Evolutionary conservation across 768 basidiomycete genomes (phyloP).

Genomic region (Porphyrellus cyaneotinctus): DNA sequence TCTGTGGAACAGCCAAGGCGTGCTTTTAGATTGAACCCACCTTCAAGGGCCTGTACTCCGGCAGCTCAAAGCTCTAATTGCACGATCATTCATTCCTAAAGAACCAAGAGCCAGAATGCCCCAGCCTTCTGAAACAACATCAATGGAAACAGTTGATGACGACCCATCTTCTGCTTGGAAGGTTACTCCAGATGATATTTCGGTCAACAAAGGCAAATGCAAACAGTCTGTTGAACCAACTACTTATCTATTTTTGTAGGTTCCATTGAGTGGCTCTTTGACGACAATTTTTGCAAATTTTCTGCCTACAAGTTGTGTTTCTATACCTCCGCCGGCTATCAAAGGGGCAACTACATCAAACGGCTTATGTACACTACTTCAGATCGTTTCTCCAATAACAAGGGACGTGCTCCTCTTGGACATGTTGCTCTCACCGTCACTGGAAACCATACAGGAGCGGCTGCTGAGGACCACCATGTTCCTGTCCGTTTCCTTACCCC

Average conservation of each 20-base stretch:
- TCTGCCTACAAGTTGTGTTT: not conserved
- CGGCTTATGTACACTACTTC: not conserved
- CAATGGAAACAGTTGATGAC: not conserved
- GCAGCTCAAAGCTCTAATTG: not conserved
- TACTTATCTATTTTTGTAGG: not conserved
- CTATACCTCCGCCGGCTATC: not conserved
- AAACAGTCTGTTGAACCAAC: no score
- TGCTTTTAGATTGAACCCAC: no score
- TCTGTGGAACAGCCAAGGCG: no score
- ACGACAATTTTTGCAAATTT: not conserved
- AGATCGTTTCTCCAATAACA: not conserved
- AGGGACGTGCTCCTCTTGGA: not conserved
- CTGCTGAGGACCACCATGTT: not conserved
- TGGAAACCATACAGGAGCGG: not conserved
- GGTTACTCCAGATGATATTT: not conserved
- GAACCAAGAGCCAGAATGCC: not conserved
- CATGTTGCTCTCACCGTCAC: not conserved
- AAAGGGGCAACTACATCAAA: not conserved
- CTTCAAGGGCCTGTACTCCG: not conserved
- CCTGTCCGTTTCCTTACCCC: not conserved
- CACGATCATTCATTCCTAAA: not conserved
- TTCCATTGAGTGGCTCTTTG: not conserved
- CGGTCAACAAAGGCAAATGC: no score
- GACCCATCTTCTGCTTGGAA: not conserved
- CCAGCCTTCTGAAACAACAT: not conserved